Conservation (phyloP, 495 filamentous ascomycete genomes). For the Penicillium tannophilum region DNA sequence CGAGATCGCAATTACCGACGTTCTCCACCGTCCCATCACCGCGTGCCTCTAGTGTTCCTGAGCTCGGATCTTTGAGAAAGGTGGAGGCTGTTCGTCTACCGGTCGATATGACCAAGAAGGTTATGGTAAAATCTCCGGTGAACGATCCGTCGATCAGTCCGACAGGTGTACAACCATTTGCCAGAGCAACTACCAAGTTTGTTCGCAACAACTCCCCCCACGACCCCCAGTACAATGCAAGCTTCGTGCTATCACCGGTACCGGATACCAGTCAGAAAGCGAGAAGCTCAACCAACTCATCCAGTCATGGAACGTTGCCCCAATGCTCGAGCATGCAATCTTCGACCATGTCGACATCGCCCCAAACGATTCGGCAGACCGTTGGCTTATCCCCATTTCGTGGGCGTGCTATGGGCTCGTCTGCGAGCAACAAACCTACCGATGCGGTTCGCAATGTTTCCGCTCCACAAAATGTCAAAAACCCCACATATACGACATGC, state of each 20-base stretch:
- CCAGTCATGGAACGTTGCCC: not conserved
- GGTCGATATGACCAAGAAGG: conserved; percentile 12
- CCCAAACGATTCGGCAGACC: not conserved
- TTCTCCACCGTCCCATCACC: conserved; percentile 13
- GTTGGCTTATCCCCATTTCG: not conserved
- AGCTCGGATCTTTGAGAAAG: conserved; percentile 14
- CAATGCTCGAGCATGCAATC: not conserved
- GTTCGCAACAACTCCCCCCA: not conserved
- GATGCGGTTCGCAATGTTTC: not conserved
- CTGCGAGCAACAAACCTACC: not conserved
- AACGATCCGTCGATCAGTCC: conserved; percentile 11
- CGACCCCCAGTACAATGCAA: conserved; percentile 2
- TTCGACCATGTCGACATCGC: not conserved
- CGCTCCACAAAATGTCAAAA: not conserved
- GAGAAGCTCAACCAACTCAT: conserved; percentile 2
- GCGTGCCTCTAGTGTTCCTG: conserved; percentile 15
- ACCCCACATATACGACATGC: not conserved
- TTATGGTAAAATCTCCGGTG: conserved; percentile 9
- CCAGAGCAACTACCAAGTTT: not conserved
- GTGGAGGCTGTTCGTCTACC: conserved; percentile 9
- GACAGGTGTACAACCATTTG: conserved; percentile 7
- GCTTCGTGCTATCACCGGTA: conserved; percentile 6
- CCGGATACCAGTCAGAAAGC: conserved; percentile 6
- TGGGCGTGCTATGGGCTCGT: not conserved
- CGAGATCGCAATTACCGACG: conserved; percentile 7